These are phyloP conservation scores for Fusarium oxysporum DNA, from an alignment of 2,329 filamentous ascomycete genomes.

Conservation along the genomic window DNA sequence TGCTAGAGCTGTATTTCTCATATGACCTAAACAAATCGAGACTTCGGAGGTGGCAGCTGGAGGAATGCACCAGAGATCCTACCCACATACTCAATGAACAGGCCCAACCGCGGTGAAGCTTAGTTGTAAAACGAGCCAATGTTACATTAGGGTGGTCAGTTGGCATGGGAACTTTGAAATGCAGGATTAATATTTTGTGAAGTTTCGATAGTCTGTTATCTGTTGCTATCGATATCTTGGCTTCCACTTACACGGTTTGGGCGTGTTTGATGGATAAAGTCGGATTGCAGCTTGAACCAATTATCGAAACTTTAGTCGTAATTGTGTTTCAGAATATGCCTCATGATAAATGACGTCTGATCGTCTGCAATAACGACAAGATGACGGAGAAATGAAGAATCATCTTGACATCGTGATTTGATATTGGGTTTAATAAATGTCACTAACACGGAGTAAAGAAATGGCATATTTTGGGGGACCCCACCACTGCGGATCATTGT, in stretches of 20 bases:
- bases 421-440: neutral
- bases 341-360: rapidly evolving
- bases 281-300: neutral
- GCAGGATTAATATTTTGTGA: neutral
- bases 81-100: neutral
- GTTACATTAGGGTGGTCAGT: neutral
- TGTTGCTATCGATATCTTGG: neutral
- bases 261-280: neutral
- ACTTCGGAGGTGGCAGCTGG: neutral
- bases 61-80: neutral
- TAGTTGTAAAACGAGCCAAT: neutral
- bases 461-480: slow-evolving; percentile 5
- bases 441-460: slow-evolving; percentile 7
- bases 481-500: slow-evolving; percentile 27
- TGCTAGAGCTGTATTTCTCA: neutral
- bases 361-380: neutral
- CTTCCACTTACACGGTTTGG: neutral
- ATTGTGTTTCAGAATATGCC: neutral
- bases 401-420: neutral
- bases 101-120: neutral
- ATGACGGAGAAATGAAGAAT: neutral
- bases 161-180: neutral
- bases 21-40: neutral
- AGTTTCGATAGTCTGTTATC: neutral
- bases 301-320: neutral